Conservation (phyloP, 306 rosid genomes). For the Prunus dulcis region DNA sequence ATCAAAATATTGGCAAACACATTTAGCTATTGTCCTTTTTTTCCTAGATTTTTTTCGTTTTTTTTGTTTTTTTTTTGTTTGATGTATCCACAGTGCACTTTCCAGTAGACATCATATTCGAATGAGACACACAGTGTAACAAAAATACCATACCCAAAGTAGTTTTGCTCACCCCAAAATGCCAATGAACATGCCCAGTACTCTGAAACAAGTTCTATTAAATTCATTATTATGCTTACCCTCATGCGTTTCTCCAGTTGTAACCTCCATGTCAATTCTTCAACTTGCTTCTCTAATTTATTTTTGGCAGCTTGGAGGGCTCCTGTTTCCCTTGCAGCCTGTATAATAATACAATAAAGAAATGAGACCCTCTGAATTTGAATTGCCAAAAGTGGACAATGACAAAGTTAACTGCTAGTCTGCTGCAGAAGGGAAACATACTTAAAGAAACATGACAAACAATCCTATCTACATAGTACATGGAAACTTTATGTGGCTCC, state of each 20-base stretch:
- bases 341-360: constrained; percentile 15
- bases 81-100: neutral
- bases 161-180: neutral
- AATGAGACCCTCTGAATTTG: neutral
- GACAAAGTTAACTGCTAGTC: neutral
- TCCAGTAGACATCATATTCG: neutral
- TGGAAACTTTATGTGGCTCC: neutral
- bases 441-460: neutral
- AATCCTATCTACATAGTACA: neutral
- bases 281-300: constrained; percentile 98
- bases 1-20: neutral
- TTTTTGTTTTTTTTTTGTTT: neutral
- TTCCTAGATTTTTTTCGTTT: neutral
- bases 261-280: constrained; percentile 89
- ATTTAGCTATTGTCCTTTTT: neutral
- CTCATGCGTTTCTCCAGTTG: constrained; percentile 95
- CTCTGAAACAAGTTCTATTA: neutral
- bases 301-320: constrained; percentile 99
- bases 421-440: neutral
- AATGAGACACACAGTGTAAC: neutral
- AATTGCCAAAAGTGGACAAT: neutral
- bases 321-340: constrained; percentile 99
- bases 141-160: neutral
- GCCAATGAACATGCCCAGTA: neutral
- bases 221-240: constrained; percentile 43